Evolutionary conservation across 2,329 filamentous ascomycete genomes (phyloP).

Genomic region (Alternaria incomplexa): DNA sequence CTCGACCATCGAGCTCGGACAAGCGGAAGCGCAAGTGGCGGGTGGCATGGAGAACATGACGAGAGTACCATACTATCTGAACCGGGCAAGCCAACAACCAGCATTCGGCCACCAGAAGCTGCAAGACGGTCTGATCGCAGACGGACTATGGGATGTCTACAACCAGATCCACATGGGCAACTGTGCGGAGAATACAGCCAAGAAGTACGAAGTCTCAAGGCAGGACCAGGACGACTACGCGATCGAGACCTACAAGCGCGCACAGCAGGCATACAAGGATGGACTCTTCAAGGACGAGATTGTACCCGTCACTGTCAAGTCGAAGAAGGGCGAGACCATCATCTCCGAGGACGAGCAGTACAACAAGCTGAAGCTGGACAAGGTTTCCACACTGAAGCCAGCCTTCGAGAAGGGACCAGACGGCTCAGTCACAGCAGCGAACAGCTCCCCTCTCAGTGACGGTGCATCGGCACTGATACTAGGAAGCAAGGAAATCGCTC

Average conservation of each 20-base stretch:
- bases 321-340: slow-evolving; percentile 78
- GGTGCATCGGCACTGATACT: slow-evolving; percentile 90
- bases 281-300: slow-evolving; percentile 89
- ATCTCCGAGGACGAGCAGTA: slow-evolving; percentile 88
- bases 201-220: slow-evolving; percentile 79
- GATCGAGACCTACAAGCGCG: slow-evolving; percentile 85
- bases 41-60: slow-evolving; percentile 99
- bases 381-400: slow-evolving; percentile 84
- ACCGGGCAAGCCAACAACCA: slow-evolving; percentile 79
- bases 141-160: slow-evolving; percentile 95
- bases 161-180: slow-evolving; percentile 98
- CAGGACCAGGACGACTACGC: slow-evolving; percentile 92
- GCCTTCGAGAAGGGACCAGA: slow-evolving; percentile 89
- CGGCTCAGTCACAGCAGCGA: slow-evolving; percentile 92
- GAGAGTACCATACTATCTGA: slow-evolving; percentile 86
- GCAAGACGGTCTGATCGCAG: slow-evolving; percentile 91
- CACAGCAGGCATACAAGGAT: slow-evolving; percentile 85
- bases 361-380: slow-evolving; percentile 84
- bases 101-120: slow-evolving; percentile 86
- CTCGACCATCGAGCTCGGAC: slow-evolving; percentile 91
- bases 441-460: slow-evolving; percentile 93
- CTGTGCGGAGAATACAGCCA: slow-evolving; percentile 92
- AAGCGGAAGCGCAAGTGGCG: slow-evolving; percentile 86
- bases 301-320: slow-evolving; percentile 82
- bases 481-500: slow-evolving; percentile 78